A percentile compares a stretch with the other conserved stretches of the same genome.
Evolutionary conservation across 23 red algal genomes (phyloP).

Genomic region (Cyanidioschyzon merolae): DNA sequence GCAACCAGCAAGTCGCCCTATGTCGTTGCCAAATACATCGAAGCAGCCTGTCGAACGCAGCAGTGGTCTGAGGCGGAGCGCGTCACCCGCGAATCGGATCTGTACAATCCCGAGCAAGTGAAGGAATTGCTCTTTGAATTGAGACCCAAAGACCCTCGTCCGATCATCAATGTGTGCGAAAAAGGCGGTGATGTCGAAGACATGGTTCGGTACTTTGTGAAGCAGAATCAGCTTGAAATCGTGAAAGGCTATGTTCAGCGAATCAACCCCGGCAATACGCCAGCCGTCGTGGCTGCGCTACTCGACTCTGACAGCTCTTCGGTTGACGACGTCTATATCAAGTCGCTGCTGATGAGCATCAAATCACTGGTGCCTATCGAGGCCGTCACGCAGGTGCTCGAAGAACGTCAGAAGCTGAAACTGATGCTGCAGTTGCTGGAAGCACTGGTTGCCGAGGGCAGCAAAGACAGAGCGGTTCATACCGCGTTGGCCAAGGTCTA

Average conservation of each 20-base stretch:
- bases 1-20: constrained; percentile 64
- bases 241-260: constrained; percentile 93
- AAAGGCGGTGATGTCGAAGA: constrained; percentile 81
- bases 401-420: constrained; percentile 59
- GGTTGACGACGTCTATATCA: constrained; percentile 72
- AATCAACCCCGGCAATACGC: constrained; percentile 73
- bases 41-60: constrained; percentile 56
- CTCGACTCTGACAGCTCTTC: constrained; percentile 53
- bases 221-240: constrained; percentile 86
- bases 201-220: constrained; percentile 93
- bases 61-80: constrained; percentile 82
- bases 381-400: constrained; percentile 58
- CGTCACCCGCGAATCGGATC: constrained; percentile 75
- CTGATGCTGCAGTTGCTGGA: constrained; percentile 80
- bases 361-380: constrained; percentile 87
- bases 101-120: constrained; percentile 85
- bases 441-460: constrained; percentile 71
- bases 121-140: constrained; percentile 74
- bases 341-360: constrained; percentile 73
- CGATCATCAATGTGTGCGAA: constrained; percentile 98
- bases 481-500: constrained; percentile 93
- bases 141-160: constrained; percentile 66
- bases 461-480: constrained; percentile 82
- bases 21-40: constrained; percentile 94
- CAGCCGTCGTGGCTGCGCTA: constrained; percentile 69